Base-by-base conservation (phyloP, 805 yeast genomes). In the Jamesozyma lodderae region DNA sequence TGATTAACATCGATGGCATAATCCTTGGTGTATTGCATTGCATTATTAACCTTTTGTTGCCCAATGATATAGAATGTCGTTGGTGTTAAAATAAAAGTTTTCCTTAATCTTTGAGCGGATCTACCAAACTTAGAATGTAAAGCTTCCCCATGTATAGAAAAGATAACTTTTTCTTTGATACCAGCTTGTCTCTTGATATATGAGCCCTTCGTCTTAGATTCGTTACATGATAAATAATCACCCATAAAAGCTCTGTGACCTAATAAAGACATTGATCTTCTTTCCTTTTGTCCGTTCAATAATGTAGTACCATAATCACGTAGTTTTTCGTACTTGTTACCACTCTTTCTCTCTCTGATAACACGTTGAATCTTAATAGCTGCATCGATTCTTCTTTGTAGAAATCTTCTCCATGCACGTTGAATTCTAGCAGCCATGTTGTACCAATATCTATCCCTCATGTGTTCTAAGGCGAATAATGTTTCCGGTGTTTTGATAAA, bases 401-500 rank as follows among this genome's bases (percentile, higher is more conserved):
- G 66, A 56, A 81, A 84, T 51, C 84, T 70, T 67, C 98, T 75
- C 84, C 96, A 87, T 3, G 98, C 97, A 48, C 96, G 76, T 68
- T 92, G 99, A 50, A 92, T 90, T 52, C 94, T 77, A 3, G 95
- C 88, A 4, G 98, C 98, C 94, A 92, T 92, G 51, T 84, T 85
- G 55, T 86, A 90, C 97, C 98, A 92, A 59, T 87, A 92, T 66
- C 79, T 82, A 53, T 92, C 99, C 60, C 97, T 76, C 90, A 90
- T 78, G 51, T 85, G 90, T 63, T 92, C 99, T 41, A 92, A 67
- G 0, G 96, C 95, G 59, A 92, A 92, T 52, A 92, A 68, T 0
- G 97, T 90, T 59, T 92, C 98, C 8, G 98, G 98, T 10, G 94
- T 86, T 57, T 92, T 92, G 62, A 92, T 88, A 60, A 92, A 92